Base-by-base conservation (phyloP, 106 monocot genomes). In the Chionographis japonica region DNA sequence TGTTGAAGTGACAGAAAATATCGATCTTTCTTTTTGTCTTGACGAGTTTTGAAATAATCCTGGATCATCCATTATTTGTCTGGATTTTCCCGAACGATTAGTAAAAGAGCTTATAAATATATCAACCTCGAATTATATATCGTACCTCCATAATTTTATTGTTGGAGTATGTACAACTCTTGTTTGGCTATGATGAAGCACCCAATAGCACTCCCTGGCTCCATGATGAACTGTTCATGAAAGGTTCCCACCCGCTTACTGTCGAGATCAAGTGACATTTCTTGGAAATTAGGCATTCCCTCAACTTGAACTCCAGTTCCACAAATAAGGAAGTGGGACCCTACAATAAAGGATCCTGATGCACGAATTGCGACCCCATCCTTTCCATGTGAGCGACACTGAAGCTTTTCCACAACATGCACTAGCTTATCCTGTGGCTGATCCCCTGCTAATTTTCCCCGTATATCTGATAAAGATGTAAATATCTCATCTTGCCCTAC, bases 341-440 rank as follows among this genome's bases (percentile, higher is more conserved):
- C 97, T 1, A 85, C 8, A 56, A 98, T 87, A 70, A 98, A 90
- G 0, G 87, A 90, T 65, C 97, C 97, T 1, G 90, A 87, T 3
- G 80, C 89, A 37, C 97, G 86, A 17, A 98, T 85, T 9, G 79
- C 80, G 8, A 98, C 37, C 9, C 85, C 92, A 40, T 77, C 77
- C 0, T 69, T 60, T 2, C 77, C 85, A 53, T 83, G 58, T 0
- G 87, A 41, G n/a, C 90, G 84, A 35, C 97, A 98, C 14, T 93
- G 92, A 57, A 98, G 90, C 72, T 98, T 98, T 52, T 98, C 92
- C 2, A 92, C 88, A 16, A 98, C 85, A 62, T 98, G 98, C 12
- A 98, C 83, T 1, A 98, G 78, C 68, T 90, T 98, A 37, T 93
- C 90, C 46, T 76, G 67, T 3, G 92, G 85, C 8, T 69, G 70